phyloP scores from a whole-genome alignment of 768 basidiomycete species.

The Peribolospora baueri region DNA sequence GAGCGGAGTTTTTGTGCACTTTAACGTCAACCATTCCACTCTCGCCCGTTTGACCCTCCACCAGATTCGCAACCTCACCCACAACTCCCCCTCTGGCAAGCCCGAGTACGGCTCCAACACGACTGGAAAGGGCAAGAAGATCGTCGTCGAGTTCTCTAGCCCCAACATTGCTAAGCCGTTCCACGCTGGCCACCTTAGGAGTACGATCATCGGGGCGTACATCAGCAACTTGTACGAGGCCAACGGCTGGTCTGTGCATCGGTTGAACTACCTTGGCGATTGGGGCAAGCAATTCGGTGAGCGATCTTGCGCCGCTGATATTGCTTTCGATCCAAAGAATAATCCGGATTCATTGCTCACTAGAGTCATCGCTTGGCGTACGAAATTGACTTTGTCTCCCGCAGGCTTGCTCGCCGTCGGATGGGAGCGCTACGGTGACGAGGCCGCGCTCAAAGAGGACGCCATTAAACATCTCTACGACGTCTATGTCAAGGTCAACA shows the following conservation, averaged over 20 bases:
- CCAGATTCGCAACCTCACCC: slow-evolving; percentile 49
- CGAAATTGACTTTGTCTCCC: background rate
- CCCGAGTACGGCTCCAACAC: slow-evolving; percentile 64
- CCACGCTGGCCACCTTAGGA: slow-evolving; percentile 87
- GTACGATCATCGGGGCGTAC: slow-evolving; percentile 98
- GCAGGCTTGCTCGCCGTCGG: slow-evolving; percentile 74
- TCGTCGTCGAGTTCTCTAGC: slow-evolving; percentile 76
- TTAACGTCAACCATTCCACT: slow-evolving; percentile 39
- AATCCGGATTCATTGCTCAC: too few relatives aligned
- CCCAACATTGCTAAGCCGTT: slow-evolving; percentile 97
- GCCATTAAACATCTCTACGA: slow-evolving; percentile 87
- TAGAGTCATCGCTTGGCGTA: background rate
- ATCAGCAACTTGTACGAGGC: slow-evolving; percentile 69
- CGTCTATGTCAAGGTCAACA: slow-evolving; percentile 82
- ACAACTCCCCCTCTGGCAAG: slow-evolving; percentile 29
- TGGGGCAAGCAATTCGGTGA: slow-evolving; percentile 81
- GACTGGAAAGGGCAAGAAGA: slow-evolving; percentile 51
- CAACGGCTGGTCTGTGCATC: slow-evolving; percentile 75
- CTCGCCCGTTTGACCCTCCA: slow-evolving; percentile 42
- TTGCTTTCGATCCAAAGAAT: background rate
- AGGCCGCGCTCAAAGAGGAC: slow-evolving; percentile 56
- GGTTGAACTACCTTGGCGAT: slow-evolving; percentile 87
- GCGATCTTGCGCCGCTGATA: background rate
- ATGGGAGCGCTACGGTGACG: slow-evolving; percentile 72
- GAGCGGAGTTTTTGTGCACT: slow-evolving; percentile 58